Conservation (phyloP, 2,329 filamentous ascomycete genomes). For the Penicillium sp. region DNA sequence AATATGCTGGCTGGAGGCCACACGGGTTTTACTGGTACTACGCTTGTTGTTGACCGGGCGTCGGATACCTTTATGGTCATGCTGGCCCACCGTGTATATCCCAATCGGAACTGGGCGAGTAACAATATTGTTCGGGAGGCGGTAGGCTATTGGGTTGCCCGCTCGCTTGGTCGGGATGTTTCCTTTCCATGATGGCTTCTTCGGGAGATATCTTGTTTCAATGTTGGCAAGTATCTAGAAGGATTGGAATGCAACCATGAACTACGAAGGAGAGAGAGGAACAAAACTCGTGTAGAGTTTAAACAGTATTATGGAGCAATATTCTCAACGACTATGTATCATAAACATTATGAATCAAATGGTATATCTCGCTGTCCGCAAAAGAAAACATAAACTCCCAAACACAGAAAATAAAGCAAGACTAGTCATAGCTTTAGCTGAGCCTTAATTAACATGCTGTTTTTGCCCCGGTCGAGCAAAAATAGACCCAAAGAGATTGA, state of each 20-base stretch:
- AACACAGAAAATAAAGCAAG: background rate
- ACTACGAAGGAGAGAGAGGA: background rate
- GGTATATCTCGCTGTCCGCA: background rate
- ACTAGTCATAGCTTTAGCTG: background rate
- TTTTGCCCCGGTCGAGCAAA: slow-evolving; percentile 21
- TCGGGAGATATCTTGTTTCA: background rate
- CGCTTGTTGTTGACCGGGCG: slow-evolving; percentile 24
- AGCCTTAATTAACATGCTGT: slow-evolving; percentile 10
- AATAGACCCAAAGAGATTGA: slow-evolving; percentile 25
- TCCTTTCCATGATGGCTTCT: background rate
- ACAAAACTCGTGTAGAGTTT: no score
- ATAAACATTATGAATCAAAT: background rate
- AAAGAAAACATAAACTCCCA: background rate
- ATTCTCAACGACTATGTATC: background rate
- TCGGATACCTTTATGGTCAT: slow-evolving; percentile 26
- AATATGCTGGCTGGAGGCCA: slow-evolving; percentile 25
- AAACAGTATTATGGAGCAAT: background rate
- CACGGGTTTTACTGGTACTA: slow-evolving; percentile 30
- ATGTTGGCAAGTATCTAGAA: background rate
- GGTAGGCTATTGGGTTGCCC: background rate
- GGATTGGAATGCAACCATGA: background rate
- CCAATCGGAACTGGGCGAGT: slow-evolving; percentile 14
- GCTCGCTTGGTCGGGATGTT: background rate
- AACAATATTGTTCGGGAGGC: background rate
- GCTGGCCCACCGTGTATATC: slow-evolving; percentile 27